These are phyloP conservation scores for Glaciozyma antarctica DNA, from an alignment of 768 basidiomycete species.

Conservation along the genomic window DNA sequence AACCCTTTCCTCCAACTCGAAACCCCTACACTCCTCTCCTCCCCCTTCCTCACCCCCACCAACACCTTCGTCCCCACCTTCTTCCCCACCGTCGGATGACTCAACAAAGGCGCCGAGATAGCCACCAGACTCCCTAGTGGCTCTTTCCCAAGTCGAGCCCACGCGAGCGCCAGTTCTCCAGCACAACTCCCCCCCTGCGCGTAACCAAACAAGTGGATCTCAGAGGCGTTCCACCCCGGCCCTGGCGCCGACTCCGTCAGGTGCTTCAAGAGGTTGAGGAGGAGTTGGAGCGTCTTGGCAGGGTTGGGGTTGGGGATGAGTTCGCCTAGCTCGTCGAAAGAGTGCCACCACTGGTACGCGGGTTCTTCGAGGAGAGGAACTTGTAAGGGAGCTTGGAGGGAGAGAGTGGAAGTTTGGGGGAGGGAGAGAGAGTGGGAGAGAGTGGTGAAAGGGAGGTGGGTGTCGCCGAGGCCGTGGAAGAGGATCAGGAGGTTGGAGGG, in stretches of 20 bases:
- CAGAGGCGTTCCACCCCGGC: slow-evolving; percentile 56
- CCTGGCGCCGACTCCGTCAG: slow-evolving; percentile 43
- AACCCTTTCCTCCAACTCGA: slow-evolving; percentile 56
- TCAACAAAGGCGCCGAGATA: slow-evolving; percentile 64
- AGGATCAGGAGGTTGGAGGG: slow-evolving; percentile 71
- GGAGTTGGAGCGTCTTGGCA: slow-evolving; percentile 52
- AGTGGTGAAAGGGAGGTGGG: slow-evolving; percentile 61
- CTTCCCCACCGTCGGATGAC: slow-evolving; percentile 55
- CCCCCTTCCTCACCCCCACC: slow-evolving; percentile 50
- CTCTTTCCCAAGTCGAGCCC: slow-evolving; percentile 15
- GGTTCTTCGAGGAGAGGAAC: slow-evolving; percentile 46
- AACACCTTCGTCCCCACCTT: slow-evolving; percentile 55
- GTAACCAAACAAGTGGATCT: slow-evolving; percentile 82
- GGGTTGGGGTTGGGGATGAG: slow-evolving; percentile 55
- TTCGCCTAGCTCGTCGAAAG: slow-evolving; percentile 71
- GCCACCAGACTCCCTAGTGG: slow-evolving; percentile 59
- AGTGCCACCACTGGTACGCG: slow-evolving; percentile 76
- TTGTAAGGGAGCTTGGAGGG: slow-evolving; percentile 68
- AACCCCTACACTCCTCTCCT: slow-evolving; percentile 46
- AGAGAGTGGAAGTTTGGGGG: slow-evolving; percentile 81
- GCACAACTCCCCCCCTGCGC: slow-evolving; percentile 76
- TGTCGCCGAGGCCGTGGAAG: slow-evolving; percentile 87
- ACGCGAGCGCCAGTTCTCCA: slow-evolving; percentile 52
- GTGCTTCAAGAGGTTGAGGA: slow-evolving; percentile 47
- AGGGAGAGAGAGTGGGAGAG: slow-evolving; percentile 65